phyloP scores from a whole-genome alignment of 371 early-diverging fungal species.

The Syncephalastrum contaminatum region DNA sequence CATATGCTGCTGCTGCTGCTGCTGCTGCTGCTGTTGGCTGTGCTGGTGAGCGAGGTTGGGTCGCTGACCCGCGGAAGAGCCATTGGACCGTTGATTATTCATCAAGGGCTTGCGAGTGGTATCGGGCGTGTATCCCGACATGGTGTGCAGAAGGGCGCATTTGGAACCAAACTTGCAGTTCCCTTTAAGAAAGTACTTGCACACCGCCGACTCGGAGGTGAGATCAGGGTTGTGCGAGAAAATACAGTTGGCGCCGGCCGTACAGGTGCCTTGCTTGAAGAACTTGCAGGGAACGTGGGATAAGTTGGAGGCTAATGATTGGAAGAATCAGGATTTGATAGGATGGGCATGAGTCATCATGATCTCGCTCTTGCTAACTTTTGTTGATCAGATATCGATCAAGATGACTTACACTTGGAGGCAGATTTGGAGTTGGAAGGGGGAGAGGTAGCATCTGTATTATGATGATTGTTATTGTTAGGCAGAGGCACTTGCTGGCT shows the following conservation, averaged over 20 bases:
- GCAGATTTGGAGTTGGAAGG: slow-evolving; percentile 6
- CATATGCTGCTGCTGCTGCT: slow-evolving; percentile 17
- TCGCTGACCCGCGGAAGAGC: no score
- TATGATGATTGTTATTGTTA: not conserved
- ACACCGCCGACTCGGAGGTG: slow-evolving; percentile 57
- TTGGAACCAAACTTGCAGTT: slow-evolving; percentile 81
- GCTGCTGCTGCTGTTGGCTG: slow-evolving; percentile 6
- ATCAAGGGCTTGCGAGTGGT: slow-evolving; percentile 18
- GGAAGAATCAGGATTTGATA: not conserved
- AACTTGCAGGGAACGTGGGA: slow-evolving; percentile 84
- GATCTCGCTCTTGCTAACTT: not conserved
- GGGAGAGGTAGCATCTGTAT: slow-evolving; percentile 4
- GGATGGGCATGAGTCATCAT: not conserved
- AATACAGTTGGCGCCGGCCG: slow-evolving; percentile 74
- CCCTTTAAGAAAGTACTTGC: slow-evolving; percentile 80
- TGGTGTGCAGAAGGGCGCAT: slow-evolving; percentile 69
- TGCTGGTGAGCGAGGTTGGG: no score
- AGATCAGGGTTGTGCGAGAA: slow-evolving; percentile 73
- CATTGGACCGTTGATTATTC: slow-evolving; percentile 5
- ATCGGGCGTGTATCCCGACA: slow-evolving; percentile 27
- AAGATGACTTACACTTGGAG: slow-evolving; percentile 8
- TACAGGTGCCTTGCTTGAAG: slow-evolving; percentile 75
- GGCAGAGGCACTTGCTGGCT: slow-evolving; percentile 19
- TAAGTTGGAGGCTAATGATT: slow-evolving; percentile 36
- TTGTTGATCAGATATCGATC: not conserved